Evolutionary conservation across 176 grass and related monocot species (phyloP).

Genomic region (Miscanthus lutarioriparius): DNA sequence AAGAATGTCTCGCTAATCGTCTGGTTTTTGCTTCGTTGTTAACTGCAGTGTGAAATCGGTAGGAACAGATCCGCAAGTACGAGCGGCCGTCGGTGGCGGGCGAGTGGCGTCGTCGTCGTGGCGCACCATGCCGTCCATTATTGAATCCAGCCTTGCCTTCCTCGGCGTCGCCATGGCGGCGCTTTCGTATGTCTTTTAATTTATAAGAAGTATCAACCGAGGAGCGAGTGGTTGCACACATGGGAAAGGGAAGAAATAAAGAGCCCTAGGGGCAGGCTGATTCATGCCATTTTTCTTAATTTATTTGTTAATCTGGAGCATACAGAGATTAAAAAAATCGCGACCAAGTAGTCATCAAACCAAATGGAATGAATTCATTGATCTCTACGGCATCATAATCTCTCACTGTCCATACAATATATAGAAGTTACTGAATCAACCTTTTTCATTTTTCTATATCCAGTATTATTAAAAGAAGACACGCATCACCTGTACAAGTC

Average conservation of each 20-base stretch:
- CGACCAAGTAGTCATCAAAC: no score
- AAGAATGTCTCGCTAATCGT: neutral
- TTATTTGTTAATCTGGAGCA: neutral
- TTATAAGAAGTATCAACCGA: neutral
- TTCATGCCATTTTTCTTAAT: no score
- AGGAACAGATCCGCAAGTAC: slow-evolving; percentile 32
- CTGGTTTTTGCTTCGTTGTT: neutral
- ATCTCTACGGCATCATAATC: no score
- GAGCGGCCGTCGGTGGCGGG: slow-evolving; percentile 15
- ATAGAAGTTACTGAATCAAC: no score
- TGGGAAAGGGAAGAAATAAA: neutral
- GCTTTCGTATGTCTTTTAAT: neutral
- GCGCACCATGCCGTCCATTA: neutral
- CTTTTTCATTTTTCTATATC: no score
- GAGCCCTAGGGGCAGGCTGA: neutral
- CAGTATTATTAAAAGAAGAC: no score
- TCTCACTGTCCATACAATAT: no score
- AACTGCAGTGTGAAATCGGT: slow-evolving; percentile 41
- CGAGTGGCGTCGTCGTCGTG: neutral
- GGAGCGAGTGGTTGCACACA: neutral
- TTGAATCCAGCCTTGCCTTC: neutral
- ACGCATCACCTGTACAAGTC: no score
- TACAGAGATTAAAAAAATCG: neutral
- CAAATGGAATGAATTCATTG: neutral
- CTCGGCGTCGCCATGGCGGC: neutral